Conservation (phyloP, 371 early-diverging fungal genomes). For the Mycotypha africana region DNA sequence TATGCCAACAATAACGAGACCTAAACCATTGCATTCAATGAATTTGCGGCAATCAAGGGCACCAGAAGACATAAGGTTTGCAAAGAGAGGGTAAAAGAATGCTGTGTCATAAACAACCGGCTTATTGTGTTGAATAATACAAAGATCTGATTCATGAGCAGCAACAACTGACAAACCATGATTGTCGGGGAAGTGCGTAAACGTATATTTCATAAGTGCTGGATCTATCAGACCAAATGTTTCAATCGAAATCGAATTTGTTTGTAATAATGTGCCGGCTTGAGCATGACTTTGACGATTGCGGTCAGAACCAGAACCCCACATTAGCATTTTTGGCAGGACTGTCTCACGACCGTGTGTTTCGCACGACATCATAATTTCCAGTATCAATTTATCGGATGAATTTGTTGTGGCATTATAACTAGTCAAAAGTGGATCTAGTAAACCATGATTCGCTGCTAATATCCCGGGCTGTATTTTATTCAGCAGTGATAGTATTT, state of each 20-base stretch:
- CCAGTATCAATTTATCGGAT: slow-evolving; percentile 47
- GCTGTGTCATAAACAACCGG: slow-evolving; percentile 53
- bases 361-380: slow-evolving; percentile 44
- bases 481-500: slow-evolving; percentile 42
- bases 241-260: slow-evolving; percentile 41
- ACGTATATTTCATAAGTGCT: slow-evolving; percentile 57
- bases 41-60: slow-evolving; percentile 54
- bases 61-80: slow-evolving; percentile 50
- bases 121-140: neutral
- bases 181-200: slow-evolving; percentile 51
- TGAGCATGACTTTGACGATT: slow-evolving; percentile 37
- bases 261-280: slow-evolving; percentile 29
- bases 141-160: slow-evolving; percentile 17
- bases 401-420: slow-evolving; percentile 52
- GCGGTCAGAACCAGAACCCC: slow-evolving; percentile 54
- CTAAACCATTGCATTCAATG: slow-evolving; percentile 69
- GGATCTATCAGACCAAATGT: slow-evolving; percentile 63
- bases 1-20: slow-evolving; percentile 59
- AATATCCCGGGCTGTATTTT: slow-evolving; percentile 37
- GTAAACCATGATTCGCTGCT: slow-evolving; percentile 38
- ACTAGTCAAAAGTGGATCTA: slow-evolving; percentile 46
- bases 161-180: slow-evolving; percentile 2
- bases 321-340: slow-evolving; percentile 43
- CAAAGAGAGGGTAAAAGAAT: slow-evolving; percentile 71
- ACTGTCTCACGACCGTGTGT: slow-evolving; percentile 40